Evolutionary conservation across 2,329 filamentous ascomycete species (phyloP), one percentile per base, ranked within the genome.

Genomic region (Penicillium sp.): DNA sequence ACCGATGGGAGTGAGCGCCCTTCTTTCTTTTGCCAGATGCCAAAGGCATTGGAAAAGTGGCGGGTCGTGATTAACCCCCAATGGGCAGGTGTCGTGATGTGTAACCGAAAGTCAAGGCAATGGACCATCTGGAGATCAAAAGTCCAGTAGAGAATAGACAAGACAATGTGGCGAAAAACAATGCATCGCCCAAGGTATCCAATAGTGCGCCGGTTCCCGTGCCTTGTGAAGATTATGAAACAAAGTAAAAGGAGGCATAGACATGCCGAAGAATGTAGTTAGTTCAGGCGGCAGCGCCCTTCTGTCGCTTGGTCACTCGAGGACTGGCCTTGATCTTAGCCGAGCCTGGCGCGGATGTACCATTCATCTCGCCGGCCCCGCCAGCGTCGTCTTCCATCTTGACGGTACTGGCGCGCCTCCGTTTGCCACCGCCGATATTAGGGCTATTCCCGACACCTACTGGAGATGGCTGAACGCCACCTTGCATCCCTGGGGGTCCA

Each of bases 401-500:
- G 39, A 79, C 75, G 10, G 72, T 72, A 58, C 77, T 80, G 16
- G 71, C 61, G 42, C 78, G 67, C 42, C 78, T 71, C 41, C 74
- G 67, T 60, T 82, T 82, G 52, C 71, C 72, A 32, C 65, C 50
- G 22, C 50, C 72, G 29, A 78, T 71, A 49, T 76, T 79, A 2
- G 78, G 78, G 48, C 77, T 81, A 4, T 78, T 79, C 48, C 77
- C 80, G 20, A 76, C 75, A 51, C 75, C 79, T 6, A 72, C 68
- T 2, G 68, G 35, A 57, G 74, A 57, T 70, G 65, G 61, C 46
- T 71, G 75, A n/a, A 72, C 71, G 31, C 75, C 53, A 66, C 76
- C 56, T 71, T 77, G 75, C 74, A 81, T 79, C 15, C 66, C 62
- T 49, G 70, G 54, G 44, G 72, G 55, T 42, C 72, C 60, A 43